Evolutionary conservation across 768 basidiomycete species (phyloP).

Genomic region (Podaxis carcinomalis): DNA sequence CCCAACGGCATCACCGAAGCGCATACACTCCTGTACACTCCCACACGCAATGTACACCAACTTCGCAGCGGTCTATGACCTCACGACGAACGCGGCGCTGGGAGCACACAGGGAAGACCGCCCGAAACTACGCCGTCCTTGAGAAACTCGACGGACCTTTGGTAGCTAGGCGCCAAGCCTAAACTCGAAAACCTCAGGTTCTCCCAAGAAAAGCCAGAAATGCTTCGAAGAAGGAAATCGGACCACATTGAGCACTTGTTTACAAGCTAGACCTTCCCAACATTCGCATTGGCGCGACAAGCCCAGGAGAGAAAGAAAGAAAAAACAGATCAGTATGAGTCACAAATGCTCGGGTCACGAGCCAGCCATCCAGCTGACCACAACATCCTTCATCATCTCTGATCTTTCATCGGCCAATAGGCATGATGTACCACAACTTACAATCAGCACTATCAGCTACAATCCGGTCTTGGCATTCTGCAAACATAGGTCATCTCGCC

Average conservation of each 20-base stretch:
- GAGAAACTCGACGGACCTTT: background rate
- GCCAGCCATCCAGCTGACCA: background rate
- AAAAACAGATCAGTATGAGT: too few relatives aligned
- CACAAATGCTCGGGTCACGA: background rate
- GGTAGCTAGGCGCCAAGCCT: background rate
- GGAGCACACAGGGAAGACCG: background rate
- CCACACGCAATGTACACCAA: background rate
- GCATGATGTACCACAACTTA: background rate
- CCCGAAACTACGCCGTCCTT: background rate
- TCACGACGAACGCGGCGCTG: background rate
- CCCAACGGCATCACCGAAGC: background rate
- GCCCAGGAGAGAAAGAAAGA: background rate
- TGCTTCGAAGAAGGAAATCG: conserved; percentile 16
- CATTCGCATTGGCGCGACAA: background rate
- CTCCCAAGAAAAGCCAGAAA: conserved; percentile 22
- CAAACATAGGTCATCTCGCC: conserved; percentile 13
- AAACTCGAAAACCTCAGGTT: background rate
- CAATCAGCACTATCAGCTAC: background rate
- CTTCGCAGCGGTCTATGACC: background rate
- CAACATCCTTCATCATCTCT: background rate
- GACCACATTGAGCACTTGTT: background rate
- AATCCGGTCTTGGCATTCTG: conserved; percentile 4
- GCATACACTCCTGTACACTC: background rate
- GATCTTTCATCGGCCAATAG: background rate
- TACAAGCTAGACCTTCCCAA: background rate